phyloP scores from a whole-genome alignment of 2,329 filamentous ascomycete genomes.

The Tympanopsis confertula region DNA sequence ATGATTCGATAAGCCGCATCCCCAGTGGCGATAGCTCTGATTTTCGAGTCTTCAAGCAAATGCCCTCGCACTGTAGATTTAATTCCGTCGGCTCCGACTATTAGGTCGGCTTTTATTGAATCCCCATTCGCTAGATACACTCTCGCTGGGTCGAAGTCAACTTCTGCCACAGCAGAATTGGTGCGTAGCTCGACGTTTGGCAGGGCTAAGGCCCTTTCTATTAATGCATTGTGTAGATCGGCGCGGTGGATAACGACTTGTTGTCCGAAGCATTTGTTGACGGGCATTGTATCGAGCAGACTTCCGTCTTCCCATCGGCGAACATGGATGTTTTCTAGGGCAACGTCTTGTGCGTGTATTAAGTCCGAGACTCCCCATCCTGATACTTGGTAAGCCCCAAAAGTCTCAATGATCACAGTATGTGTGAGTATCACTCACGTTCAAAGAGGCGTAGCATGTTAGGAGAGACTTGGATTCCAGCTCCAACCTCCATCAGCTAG shows the following conservation, averaged over 20 bases:
- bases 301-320: conserved; percentile 19
- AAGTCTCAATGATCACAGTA: background rate
- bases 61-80: conserved; percentile 31
- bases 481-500: background rate
- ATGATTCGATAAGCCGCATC: conserved; percentile 43
- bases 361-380: conserved; percentile 19
- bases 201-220: conserved; percentile 4
- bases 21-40: conserved; percentile 27
- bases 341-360: conserved; percentile 18
- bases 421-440: conserved; percentile 8
- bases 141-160: conserved; percentile 6
- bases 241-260: conserved; percentile 5
- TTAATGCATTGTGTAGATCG: conserved; percentile 6
- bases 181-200: conserved; percentile 3
- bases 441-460: background rate
- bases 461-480: background rate
- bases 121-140: conserved; percentile 6
- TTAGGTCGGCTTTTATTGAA: conserved; percentile 30
- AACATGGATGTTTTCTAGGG: conserved; percentile 19
- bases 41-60: conserved; percentile 15
- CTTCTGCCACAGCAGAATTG: conserved; percentile 3
- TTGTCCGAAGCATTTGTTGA: conserved; percentile 6
- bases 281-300: conserved; percentile 16
- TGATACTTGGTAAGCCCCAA: conserved; percentile 4
- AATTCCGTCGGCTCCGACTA: conserved; percentile 41